Base-by-base conservation (phyloP, 2,329 filamentous ascomycete genomes). In the Talaromyces sp. region DNA sequence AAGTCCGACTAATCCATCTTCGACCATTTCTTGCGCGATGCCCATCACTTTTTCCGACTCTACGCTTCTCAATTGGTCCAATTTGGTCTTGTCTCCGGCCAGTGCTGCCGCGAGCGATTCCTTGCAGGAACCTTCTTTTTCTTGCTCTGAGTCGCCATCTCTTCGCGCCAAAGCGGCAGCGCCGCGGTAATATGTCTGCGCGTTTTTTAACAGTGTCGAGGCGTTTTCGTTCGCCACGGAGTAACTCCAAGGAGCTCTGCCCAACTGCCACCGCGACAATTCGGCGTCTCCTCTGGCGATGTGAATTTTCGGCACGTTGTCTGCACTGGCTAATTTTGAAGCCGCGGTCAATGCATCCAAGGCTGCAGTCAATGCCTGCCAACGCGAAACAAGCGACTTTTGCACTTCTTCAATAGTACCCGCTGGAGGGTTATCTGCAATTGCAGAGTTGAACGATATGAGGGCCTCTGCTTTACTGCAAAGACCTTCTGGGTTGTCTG, bases 381-480 rank as follows among this genome's bases (percentile, higher is more conserved):
- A 88, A 68, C 84, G 74, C 59, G 80, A 66, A 19, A 69, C 66
- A 45, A 76, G 68, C 19, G 72, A 71, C 70, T 62, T 74, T 59
- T 64, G 74, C 65, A 76, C 70, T 10, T 68, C 69, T 66, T 75
- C 73, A 3, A 67, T 66, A 39, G 76, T 72, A 19, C 69, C 68
- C 8, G 69, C 65, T 35, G 71, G 72, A 19, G 74, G 71, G 14
- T 72, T 66, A 49, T 79, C 77, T 31, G 75, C 72, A 37, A 84
- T 70, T 10, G 82, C 80, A n/a, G 80, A 78, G 49, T 84, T 84
- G 68, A 86, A 82, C 13, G 82, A 78, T 14, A 84, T 77, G 14
- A 88, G 79, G 2, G 86, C 82, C 63, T 87, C 85, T 6, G 85
- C 85, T 71, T 86, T 83, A 50, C 80, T 82, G 66, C 83, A 84